Percentiles rank a stretch among this genome's conserved stretches.
Conservation (phyloP, 768 basidiomycete species). For the Neoboletus subvelutipes region DNA sequence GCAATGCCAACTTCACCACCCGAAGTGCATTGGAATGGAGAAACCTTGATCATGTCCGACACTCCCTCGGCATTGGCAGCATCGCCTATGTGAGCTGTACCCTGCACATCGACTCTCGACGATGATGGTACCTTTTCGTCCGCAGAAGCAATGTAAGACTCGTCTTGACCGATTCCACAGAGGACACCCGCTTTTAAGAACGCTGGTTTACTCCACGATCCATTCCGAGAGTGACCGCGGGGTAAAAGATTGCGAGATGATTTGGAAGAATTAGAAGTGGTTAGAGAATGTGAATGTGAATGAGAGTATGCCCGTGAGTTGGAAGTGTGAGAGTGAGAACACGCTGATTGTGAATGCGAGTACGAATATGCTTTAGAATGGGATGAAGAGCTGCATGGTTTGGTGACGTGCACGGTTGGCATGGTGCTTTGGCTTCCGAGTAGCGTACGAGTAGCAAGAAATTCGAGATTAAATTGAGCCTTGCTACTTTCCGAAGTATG, state of each 20-base stretch:
- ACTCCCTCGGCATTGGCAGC: neutral
- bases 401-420: constrained; percentile 36
- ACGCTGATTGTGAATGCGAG: constrained; percentile 27
- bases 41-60: constrained; percentile 15
- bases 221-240: constrained; percentile 36
- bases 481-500: constrained; percentile 25
- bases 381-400: constrained; percentile 15
- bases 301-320: constrained; percentile 31
- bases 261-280: constrained; percentile 33
- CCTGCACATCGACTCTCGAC: constrained; percentile 26
- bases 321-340: constrained; percentile 23
- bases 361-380: constrained; percentile 32
- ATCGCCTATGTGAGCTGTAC: constrained; percentile 10
- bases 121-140: constrained; percentile 25
- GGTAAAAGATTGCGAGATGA: constrained; percentile 24
- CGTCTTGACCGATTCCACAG: constrained; percentile 25
- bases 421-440: constrained; percentile 62
- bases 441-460: constrained; percentile 63
- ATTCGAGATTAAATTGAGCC: constrained; percentile 41
- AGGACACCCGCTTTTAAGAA: constrained; percentile 36
- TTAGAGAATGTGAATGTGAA: constrained; percentile 41
- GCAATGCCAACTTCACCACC: constrained; percentile 43
- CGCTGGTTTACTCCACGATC: constrained; percentile 40
- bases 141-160: constrained; percentile 26
- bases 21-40: constrained; percentile 32